Evolutionary conservation across 2,329 filamentous ascomycete species (phyloP).

Genomic region (Stagonosporopsis chrysanthemi): DNA sequence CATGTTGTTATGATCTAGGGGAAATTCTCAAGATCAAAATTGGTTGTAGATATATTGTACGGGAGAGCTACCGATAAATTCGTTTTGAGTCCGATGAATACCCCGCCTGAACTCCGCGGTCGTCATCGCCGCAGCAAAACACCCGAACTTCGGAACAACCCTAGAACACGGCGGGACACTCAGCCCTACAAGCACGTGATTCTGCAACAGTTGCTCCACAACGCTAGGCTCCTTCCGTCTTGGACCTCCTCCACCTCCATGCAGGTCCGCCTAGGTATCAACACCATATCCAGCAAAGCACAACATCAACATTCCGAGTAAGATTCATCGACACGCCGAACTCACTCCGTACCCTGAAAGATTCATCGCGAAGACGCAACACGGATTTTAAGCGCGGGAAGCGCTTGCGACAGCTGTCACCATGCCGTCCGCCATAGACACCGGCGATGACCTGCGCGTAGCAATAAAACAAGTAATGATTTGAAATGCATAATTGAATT

Average conservation of each 20-base stretch:
- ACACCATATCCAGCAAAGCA: constrained; percentile 15
- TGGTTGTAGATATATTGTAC: constrained; percentile 33
- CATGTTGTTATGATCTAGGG: constrained; percentile 38
- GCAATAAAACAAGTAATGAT: constrained; percentile 59
- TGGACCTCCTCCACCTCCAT: constrained; percentile 6
- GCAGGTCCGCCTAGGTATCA: constrained; percentile 23
- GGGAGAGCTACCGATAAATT: constrained; percentile 17
- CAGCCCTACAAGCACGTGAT: constrained; percentile 18
- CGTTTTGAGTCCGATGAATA: constrained; percentile 40
- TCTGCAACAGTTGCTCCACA: not conserved
- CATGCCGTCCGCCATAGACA: constrained; percentile 52
- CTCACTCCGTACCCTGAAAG: not conserved
- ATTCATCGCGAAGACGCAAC: not conserved
- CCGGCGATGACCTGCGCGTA: constrained; percentile 56
- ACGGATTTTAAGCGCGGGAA: constrained; percentile 3
- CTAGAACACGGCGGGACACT: constrained; percentile 6
- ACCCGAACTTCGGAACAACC: constrained; percentile 9
- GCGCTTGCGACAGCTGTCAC: constrained; percentile 23
- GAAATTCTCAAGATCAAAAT: constrained; percentile 21
- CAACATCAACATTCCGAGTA: constrained; percentile 17
- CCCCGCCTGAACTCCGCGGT: constrained; percentile 29
- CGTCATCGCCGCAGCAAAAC: constrained; percentile 42
- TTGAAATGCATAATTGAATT: not conserved
- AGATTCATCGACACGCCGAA: not conserved
- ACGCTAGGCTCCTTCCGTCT: not conserved